Percentiles rank a stretch among this genome's conserved stretches.
These are phyloP conservation scores for Alliaria petiolata DNA, from an alignment of 345 rosid genomes.

Conservation along the genomic window DNA sequence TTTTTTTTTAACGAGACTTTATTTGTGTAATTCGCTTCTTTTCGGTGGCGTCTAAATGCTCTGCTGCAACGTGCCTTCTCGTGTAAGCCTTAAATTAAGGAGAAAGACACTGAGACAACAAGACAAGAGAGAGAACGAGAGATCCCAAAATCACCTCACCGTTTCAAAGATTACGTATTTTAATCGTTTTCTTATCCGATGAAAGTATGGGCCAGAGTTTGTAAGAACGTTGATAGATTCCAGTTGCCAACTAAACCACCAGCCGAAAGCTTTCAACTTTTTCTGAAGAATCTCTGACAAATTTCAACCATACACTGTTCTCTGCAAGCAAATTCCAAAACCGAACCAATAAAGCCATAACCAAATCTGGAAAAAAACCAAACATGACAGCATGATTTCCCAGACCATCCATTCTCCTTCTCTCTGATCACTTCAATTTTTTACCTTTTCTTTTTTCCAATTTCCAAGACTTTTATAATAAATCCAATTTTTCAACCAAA, in stretches of 20 bases:
- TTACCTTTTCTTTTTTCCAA: not conserved
- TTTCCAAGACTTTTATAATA: not conserved
- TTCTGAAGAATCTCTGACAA: constrained; percentile 10
- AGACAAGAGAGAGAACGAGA: not conserved
- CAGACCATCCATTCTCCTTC: not conserved
- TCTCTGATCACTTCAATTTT: not conserved
- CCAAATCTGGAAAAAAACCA: constrained; percentile 11
- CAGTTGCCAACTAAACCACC: not conserved
- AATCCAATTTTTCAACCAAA: not conserved
- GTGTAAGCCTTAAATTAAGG: constrained; percentile 6
- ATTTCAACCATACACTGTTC: not conserved
- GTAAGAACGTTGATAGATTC: not conserved
- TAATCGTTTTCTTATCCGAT: not conserved
- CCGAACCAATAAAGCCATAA: constrained; percentile 1
- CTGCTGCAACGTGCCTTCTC: constrained; percentile 8
- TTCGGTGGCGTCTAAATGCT: not conserved
- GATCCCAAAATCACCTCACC: not conserved
- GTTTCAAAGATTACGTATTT: not conserved
- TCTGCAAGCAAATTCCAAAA: not conserved
- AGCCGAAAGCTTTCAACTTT: not conserved
- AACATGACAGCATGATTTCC: constrained; percentile 9
- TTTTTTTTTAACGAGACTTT: too few species aligned
- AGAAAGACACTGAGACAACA: not conserved
- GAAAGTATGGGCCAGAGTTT: not conserved
- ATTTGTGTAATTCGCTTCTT: not conserved